Evolutionary conservation across 495 filamentous ascomycete genomes (phyloP).

Genomic region (Chaetomium tenue): DNA sequence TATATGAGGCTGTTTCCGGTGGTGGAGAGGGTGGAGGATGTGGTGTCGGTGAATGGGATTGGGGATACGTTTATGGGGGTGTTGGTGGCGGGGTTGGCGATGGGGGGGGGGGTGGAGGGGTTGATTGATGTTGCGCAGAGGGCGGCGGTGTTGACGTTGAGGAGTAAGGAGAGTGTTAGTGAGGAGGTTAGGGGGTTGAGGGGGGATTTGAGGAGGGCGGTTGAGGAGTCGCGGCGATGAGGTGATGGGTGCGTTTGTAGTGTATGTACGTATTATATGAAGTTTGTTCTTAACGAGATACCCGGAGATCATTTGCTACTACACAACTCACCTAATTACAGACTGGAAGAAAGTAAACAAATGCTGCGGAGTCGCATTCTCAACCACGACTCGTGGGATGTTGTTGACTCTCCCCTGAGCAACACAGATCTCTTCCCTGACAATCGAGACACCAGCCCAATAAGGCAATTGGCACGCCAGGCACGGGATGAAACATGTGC

Average conservation of each 20-base stretch:
- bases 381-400: background rate
- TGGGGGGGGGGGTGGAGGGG: constrained; percentile 49
- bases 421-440: background rate
- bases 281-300: background rate
- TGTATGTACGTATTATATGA: background rate
- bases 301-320: background rate
- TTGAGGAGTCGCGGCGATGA: constrained; percentile 17
- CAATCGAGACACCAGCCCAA: too few species aligned
- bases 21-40: constrained; percentile 61
- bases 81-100: constrained; percentile 62
- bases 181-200: constrained; percentile 41
- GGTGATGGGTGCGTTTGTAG: background rate
- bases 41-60: constrained; percentile 89
- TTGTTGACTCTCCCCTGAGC: background rate
- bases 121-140: constrained; percentile 63
- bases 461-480: too few species aligned
- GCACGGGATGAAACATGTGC: background rate
- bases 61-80: constrained; percentile 91
- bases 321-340: too few species aligned
- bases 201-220: constrained; percentile 33
- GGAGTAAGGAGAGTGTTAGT: constrained; percentile 68
- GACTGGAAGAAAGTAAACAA: background rate
- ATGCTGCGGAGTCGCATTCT: background rate
- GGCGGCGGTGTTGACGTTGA: constrained; percentile 73
- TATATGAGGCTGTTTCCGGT: constrained; percentile 81